Evolutionary conservation across 805 yeast genomes (phyloP).

Genomic region (Starmerella stellata): DNA sequence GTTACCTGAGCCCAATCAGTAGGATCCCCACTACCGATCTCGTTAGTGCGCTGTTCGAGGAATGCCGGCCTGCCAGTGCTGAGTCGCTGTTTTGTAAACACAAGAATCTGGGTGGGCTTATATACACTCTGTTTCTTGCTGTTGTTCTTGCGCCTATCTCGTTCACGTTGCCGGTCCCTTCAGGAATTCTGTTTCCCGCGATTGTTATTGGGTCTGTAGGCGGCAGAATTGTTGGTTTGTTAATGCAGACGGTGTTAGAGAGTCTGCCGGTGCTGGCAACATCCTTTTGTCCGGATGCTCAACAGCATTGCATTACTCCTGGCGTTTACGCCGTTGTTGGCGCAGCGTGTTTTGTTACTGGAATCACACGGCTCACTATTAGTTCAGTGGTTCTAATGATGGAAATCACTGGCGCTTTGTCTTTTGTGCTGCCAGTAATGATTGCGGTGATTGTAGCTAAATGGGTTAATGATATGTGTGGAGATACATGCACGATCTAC

Average conservation of each 20-base stretch:
- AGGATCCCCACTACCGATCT: slow-evolving; percentile 22
- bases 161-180: slow-evolving; percentile 60
- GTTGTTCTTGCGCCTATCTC: slow-evolving; percentile 47
- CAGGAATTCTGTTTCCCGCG: slow-evolving; percentile 94
- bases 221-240: slow-evolving; percentile 70
- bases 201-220: slow-evolving; percentile 93
- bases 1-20: slow-evolving; percentile 30
- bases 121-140: slow-evolving; percentile 32
- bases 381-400: slow-evolving; percentile 64
- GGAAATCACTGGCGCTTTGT: slow-evolving; percentile 72
- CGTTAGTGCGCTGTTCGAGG: slow-evolving; percentile 48
- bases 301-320: slow-evolving; percentile 47
- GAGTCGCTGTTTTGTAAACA: slow-evolving; percentile 9
- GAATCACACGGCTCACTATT: slow-evolving; percentile 63
- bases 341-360: slow-evolving; percentile 65
- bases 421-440: slow-evolving; percentile 75
- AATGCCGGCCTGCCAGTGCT: slow-evolving; percentile 29
- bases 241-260: slow-evolving; percentile 54
- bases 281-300: slow-evolving; percentile 26
- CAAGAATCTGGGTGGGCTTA: slow-evolving; percentile 17
- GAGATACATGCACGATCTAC: slow-evolving; percentile 30
- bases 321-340: slow-evolving; percentile 83
- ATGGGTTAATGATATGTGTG: slow-evolving; percentile 47
- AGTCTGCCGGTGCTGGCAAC: slow-evolving; percentile 13
- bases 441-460: slow-evolving; percentile 59